Evolutionary conservation across 1,284 basidiomycete genomes (phyloP), one percentile per base, ranked within the genome.

Genomic region (Cryptococcus wingfieldii): DNA sequence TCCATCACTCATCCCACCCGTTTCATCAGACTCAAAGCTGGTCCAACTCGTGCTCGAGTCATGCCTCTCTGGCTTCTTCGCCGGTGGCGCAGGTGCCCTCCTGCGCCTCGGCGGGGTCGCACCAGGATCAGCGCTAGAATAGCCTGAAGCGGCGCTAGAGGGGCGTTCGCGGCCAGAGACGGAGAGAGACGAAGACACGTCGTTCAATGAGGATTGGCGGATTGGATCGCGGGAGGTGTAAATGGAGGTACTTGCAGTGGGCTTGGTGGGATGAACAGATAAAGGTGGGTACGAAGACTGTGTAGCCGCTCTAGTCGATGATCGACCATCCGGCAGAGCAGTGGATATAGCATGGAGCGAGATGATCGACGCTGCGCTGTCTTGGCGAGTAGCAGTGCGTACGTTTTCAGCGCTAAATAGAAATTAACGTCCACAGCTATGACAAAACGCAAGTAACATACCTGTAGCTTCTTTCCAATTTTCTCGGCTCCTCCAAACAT

Each of bases 401-500:
- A 71, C 51, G 31, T 70, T 64, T 41, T 70, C 67, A 16, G 67
- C 70, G 41, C 70, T 71, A 49, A 27, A 37, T 13, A 18, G n/a
- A 41, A 5, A 38, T 34, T 14, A 7, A 98, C 47, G 8, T 46
- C 23, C 16, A 38, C 16, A 42, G 37, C 3, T 3, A 38, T 25
- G 3, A 27, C 28, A 16, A 28, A 10, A 16, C 25, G 28, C 6
- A n/a, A 27, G 8, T 18, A 23, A 57, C 66, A 43, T 37, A 68
- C 68, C 69, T 71, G n/a, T 65, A 64, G 55, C 67, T 67, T n/a
- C 71, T 51, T 42, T 70, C 70, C 38, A 74, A 45, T 45, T 63
- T 64, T 16, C 52, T 50, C 0, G 66, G 64, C 46, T 72, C 71
- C 10, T 69, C 64, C 25, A 98, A 81, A 75, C 94, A 46, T 34